A percentile compares a stretch with the other conserved stretches of the same genome.
phyloP scores from a whole-genome alignment of 306 rosid species.

The Glycine latifolia region DNA sequence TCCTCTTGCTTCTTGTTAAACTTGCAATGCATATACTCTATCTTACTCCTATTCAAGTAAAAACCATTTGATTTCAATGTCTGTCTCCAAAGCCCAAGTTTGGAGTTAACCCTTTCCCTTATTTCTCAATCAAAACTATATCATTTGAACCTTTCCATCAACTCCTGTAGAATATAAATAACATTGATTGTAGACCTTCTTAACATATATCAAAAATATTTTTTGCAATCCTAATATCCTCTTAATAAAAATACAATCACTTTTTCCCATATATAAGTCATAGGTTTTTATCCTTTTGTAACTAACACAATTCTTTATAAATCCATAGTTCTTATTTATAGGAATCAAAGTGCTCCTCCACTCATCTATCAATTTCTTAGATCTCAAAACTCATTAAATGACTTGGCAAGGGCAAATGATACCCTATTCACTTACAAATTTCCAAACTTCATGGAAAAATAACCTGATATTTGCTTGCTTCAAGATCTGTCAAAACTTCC shows the following conservation, averaged over 20 bases:
- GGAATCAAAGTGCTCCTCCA: neutral
- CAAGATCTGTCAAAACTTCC: slow-evolving; percentile 83
- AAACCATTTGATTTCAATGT: neutral
- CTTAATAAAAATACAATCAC: neutral
- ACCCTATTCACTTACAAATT: neutral
- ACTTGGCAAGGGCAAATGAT: neutral
- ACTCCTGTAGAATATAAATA: neutral
- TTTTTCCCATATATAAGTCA: neutral
- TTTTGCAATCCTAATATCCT: neutral
- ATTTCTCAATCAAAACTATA: neutral
- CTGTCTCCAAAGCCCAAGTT: neutral
- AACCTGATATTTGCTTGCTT: slow-evolving; percentile 91
- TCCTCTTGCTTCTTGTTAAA: neutral
- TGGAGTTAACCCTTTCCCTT: neutral
- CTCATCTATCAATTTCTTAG: neutral
- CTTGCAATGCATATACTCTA: neutral
- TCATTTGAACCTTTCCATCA: neutral
- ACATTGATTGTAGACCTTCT: neutral
- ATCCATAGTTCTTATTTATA: neutral
- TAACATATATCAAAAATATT: neutral
- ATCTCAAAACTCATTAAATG: neutral
- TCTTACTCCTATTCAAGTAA: neutral
- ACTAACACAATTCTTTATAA: neutral
- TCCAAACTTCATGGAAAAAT: slow-evolving; percentile 6
- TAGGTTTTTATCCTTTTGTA: neutral